Evolutionary conservation across 73 alveolate species (phyloP), one percentile per base, ranked within the genome.

Genomic region (Paramecium bursaria): DNA sequence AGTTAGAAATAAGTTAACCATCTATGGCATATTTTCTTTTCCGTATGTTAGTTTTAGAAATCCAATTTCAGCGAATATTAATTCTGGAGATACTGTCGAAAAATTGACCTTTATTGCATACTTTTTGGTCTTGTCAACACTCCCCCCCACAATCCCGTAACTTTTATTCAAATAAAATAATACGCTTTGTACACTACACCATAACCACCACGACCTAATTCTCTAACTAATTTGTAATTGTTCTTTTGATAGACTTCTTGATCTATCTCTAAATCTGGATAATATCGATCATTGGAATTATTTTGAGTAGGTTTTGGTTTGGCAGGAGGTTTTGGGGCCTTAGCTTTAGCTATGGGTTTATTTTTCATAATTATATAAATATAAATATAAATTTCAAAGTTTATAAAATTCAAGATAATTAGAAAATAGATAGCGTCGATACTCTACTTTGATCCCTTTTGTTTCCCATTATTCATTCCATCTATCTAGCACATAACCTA

Each of bases 121-220:
- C 47, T 79, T 79, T 55, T 79, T 79, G 9, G 27, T 54, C 29
- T 79, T 79, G 48, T 79, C 52, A 0, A 33, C 15, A 53, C n/a
- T n/a, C n/a, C n/a, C n/a, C n/a, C n/a, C n/a, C n/a, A n/a, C n/a
- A n/a, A n/a, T n/a, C n/a, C n/a, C n/a, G n/a, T n/a, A n/a, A n/a
- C n/a, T n/a, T n/a, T n/a, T n/a, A n/a, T n/a, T n/a, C n/a, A n/a
- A n/a, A n/a, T n/a, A n/a, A n/a, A n/a, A n/a, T n/a, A n/a, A 14
- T 79, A 79, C 76, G 89, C 89, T 42, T 79, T 79, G 19, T 79
- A 79, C 25, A 79, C 89, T 19, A 79, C 89, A 9, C 89, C 89
- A 53, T 79, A 79, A 31, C 89, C 89, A 7, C 89, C 89, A 53
- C 89, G 51, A 1, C 89, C 89, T 46, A 79, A 27, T 79, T 79